A percentile compares a stretch with the other conserved stretches of the same genome.
phyloP scores from a whole-genome alignment of 208 protist genomes.

The Trypanosoma scelopori region DNA sequence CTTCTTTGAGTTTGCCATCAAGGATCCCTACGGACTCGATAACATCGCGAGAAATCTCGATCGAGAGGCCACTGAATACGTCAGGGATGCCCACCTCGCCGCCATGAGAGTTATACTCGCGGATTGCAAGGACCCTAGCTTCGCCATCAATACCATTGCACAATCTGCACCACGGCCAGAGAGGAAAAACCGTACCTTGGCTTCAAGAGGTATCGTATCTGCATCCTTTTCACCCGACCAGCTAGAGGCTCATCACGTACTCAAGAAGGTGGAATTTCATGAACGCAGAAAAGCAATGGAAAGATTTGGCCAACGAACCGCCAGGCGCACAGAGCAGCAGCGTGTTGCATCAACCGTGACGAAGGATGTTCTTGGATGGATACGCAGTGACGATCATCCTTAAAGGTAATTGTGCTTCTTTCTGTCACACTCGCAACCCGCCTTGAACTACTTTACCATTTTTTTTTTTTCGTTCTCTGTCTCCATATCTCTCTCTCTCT shows the following conservation, averaged over 20 bases:
- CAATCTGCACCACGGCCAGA: slow-evolving; percentile 45
- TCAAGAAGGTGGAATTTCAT: slow-evolving; percentile 81
- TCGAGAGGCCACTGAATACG: slow-evolving; percentile 48
- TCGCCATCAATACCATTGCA: slow-evolving; percentile 45
- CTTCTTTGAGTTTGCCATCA: slow-evolving; percentile 88
- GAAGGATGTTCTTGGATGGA: slow-evolving; percentile 86
- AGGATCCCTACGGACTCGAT: slow-evolving; percentile 87
- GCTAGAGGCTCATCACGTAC: slow-evolving; percentile 70
- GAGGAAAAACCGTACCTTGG: slow-evolving; percentile 43
- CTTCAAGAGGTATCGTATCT: slow-evolving; percentile 71
- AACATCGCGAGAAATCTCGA: slow-evolving; percentile 89
- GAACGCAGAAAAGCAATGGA: slow-evolving; percentile 71
- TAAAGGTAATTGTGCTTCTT: slow-evolving; percentile 3
- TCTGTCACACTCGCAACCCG: too few species aligned
- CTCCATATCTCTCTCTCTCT: too few species aligned
- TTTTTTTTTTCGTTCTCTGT: too few species aligned
- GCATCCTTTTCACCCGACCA: slow-evolving; percentile 57
- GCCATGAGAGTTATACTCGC: slow-evolving; percentile 44
- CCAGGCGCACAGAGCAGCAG: slow-evolving; percentile 63
- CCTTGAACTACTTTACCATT: slow-evolving; percentile 4
- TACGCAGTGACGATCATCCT: slow-evolving; percentile 46
- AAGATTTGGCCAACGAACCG: slow-evolving; percentile 57
- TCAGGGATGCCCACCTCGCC: slow-evolving; percentile 47
- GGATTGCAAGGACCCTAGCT: slow-evolving; percentile 51
- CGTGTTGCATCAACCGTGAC: slow-evolving; percentile 66